These are phyloP conservation scores for Raphanus sativus DNA, from an alignment of 345 rosid species.

Conservation along the genomic window DNA sequence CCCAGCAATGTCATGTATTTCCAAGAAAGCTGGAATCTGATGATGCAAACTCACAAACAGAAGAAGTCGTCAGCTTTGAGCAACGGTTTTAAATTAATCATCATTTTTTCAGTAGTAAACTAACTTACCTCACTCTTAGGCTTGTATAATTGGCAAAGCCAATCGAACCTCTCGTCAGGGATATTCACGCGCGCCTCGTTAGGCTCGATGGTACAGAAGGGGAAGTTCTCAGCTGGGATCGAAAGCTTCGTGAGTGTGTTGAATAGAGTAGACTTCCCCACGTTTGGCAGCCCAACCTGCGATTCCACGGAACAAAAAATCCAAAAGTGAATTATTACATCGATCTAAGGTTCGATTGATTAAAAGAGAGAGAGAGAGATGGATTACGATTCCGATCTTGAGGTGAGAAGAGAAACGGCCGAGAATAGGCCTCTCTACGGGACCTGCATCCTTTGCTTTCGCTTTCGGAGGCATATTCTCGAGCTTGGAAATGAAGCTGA, in stretches of 20 bases:
- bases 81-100: too few species aligned
- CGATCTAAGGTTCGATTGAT: not conserved
- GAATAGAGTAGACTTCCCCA: slow-evolving; percentile 97
- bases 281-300: slow-evolving; percentile 97
- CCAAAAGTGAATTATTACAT: not conserved
- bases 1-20: slow-evolving; percentile 98
- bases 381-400: slow-evolving; percentile 92
- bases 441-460: slow-evolving; percentile 87
- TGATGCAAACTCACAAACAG: not conserved
- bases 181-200: slow-evolving; percentile 90
- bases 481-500: slow-evolving; percentile 1
- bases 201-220: slow-evolving; percentile 96
- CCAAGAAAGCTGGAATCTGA: slow-evolving; percentile 89
- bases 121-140: slow-evolving; percentile 78
- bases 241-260: slow-evolving; percentile 90
- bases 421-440: slow-evolving; percentile 84
- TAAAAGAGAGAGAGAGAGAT: not conserved
- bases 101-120: not conserved
- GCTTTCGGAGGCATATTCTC: slow-evolving; percentile 90
- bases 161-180: slow-evolving; percentile 92
- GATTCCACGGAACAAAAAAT: not conserved
- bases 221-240: slow-evolving; percentile 98
- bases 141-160: slow-evolving; percentile 83
- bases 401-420: slow-evolving; percentile 99
- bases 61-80: not conserved